Evolutionary conservation across 139 green algal species (phyloP).

Genomic region (Trebouxia sp.): DNA sequence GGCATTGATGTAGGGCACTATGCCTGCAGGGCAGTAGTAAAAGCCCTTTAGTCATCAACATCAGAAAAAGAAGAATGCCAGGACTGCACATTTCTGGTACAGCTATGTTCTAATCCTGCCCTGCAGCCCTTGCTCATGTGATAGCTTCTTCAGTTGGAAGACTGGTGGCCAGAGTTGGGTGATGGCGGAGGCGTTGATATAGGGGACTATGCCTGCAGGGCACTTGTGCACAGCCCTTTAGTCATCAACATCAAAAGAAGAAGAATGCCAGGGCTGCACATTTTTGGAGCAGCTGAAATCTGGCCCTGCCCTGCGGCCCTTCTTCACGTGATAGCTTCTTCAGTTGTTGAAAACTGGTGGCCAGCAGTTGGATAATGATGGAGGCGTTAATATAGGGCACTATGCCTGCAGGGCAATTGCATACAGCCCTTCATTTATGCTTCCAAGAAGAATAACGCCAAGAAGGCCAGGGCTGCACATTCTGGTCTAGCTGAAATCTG

Average conservation of each 20-base stretch:
- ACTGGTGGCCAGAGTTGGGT: slow-evolving; percentile 86
- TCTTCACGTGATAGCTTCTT: slow-evolving; percentile 98
- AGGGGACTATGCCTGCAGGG: slow-evolving; percentile 91
- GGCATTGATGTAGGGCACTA: slow-evolving; percentile 99
- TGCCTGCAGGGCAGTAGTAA: slow-evolving; percentile 69
- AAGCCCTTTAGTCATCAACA: too few species aligned
- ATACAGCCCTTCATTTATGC: too few species aligned
- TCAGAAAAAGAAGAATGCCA: too few species aligned
- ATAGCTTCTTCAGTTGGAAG: slow-evolving; percentile 94
- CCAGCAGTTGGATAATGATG: slow-evolving; percentile 94
- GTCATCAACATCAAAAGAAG: too few species aligned
- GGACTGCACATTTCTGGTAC: slow-evolving; percentile 89
- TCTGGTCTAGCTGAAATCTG: slow-evolving; percentile 91
- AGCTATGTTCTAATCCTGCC: slow-evolving; percentile 85
- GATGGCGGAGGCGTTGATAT: slow-evolving; percentile 98
- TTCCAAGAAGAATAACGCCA: too few species aligned
- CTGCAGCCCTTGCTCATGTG: slow-evolving; percentile 92
- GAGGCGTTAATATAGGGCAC: slow-evolving; percentile 99
- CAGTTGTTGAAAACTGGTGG: slow-evolving; percentile 82
- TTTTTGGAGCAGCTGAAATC: slow-evolving; percentile 94
- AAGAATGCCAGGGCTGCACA: slow-evolving; percentile 83
- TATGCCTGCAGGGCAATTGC: slow-evolving; percentile 79
- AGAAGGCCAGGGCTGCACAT: slow-evolving; percentile 85
- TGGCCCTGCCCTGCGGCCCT: slow-evolving; percentile 79
- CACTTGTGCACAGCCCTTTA: too few species aligned